phyloP scores from a whole-genome alignment of 306 rosid genomes.

The Ormosia emarginata region DNA sequence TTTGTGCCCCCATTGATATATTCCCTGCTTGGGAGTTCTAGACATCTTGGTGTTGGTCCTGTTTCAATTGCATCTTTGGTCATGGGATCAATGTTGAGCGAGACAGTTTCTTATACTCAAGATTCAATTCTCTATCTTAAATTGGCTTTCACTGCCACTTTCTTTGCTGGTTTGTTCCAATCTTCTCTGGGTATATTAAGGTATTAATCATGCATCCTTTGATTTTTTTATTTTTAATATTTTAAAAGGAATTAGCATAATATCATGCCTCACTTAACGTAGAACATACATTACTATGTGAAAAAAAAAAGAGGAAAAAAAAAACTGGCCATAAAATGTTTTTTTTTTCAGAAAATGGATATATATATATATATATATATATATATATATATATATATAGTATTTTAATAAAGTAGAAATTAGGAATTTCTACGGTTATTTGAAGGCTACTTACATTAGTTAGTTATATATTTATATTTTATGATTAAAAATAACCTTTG shows the following conservation, averaged over 20 bases:
- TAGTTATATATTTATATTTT: neutral
- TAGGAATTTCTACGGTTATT: neutral
- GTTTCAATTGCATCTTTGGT: constrained; percentile 96
- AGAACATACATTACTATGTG: neutral
- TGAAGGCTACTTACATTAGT: neutral
- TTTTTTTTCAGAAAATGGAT: neutral
- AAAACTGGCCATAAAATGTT: neutral
- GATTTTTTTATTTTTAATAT: neutral
- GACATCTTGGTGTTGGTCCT: constrained; percentile 93
- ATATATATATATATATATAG: too few relatives aligned
- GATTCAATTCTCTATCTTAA: constrained; percentile 80
- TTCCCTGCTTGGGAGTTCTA: constrained; percentile 88
- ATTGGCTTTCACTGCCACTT: constrained; percentile 92
- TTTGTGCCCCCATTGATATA: constrained; percentile 93
- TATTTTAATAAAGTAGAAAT: neutral
- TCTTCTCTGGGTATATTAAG: constrained; percentile 83
- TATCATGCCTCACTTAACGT: neutral
- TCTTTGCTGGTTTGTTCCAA: constrained; percentile 88
- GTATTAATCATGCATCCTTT: constrained; percentile 35
- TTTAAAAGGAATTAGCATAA: neutral
- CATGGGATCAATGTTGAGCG: constrained; percentile 95
- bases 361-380: too few relatives aligned
- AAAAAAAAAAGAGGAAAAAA: too few relatives aligned
- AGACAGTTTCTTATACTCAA: constrained; percentile 52
- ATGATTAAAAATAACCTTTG: constrained; percentile 16